phyloP scores from a whole-genome alignment of 371 early-diverging fungal species.

The Coemansia sp. region DNA sequence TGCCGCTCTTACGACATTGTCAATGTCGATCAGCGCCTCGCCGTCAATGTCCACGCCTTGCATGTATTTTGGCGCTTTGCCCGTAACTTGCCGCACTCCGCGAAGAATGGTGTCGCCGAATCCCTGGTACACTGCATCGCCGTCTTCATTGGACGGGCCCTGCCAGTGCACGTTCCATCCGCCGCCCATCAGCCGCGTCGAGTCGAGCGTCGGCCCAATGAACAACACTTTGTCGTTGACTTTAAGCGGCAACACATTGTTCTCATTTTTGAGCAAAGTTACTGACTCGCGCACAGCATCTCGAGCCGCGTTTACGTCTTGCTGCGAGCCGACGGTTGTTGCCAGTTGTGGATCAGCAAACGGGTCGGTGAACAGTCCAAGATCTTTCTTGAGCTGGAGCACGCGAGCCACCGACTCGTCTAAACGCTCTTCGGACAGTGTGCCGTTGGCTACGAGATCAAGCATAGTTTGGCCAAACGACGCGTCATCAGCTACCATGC shows the following conservation, averaged over 20 bases:
- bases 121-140: conserved; percentile 39
- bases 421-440: conserved; percentile 50
- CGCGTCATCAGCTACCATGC: conserved; percentile 62
- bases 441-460: conserved; percentile 50
- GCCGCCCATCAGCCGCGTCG: conserved; percentile 40
- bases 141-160: conserved; percentile 28
- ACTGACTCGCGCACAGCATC: conserved; percentile 35
- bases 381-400: conserved; percentile 60
- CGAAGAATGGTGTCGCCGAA: conserved; percentile 40
- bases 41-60: conserved; percentile 33
- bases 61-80: conserved; percentile 10
- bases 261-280: conserved; percentile 33
- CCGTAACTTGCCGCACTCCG: conserved; percentile 30
- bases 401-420: conserved; percentile 58
- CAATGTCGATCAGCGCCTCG: conserved; percentile 41
- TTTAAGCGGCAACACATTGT: conserved; percentile 33
- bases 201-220: conserved; percentile 38
- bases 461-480: conserved; percentile 53
- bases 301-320: conserved; percentile 36
- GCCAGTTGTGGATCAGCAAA: conserved; percentile 20
- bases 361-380: conserved; percentile 57
- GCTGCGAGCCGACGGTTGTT: conserved; percentile 32
- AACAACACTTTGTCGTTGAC: conserved; percentile 31
- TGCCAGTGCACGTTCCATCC: conserved; percentile 46
- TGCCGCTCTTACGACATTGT: conserved; percentile 42